These are phyloP conservation scores for Penicillium olsonii DNA, from an alignment of 2,329 filamentous ascomycete genomes.

Conservation along the genomic window DNA sequence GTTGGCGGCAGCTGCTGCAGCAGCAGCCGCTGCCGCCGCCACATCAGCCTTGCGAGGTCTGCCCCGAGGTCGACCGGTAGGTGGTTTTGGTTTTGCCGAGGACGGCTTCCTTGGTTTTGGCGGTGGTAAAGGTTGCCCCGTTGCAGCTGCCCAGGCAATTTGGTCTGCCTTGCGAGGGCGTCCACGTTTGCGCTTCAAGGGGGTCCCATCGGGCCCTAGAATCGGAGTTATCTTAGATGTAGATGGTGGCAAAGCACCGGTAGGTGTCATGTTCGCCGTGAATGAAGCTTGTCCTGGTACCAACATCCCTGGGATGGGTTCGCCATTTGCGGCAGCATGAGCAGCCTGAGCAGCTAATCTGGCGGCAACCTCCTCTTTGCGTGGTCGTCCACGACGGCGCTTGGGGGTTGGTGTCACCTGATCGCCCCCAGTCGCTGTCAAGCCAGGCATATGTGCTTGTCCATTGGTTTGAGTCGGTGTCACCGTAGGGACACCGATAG, in stretches of 20 bases:
- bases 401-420: slow-evolving; percentile 11
- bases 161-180: slow-evolving; percentile 34
- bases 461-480: slow-evolving; percentile 18
- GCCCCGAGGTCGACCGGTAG: slow-evolving; percentile 35
- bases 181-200: slow-evolving; percentile 32
- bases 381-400: slow-evolving; percentile 27
- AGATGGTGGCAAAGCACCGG: slow-evolving; percentile 8
- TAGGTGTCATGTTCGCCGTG: slow-evolving; percentile 21
- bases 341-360: slow-evolving; percentile 21
- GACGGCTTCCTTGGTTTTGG: slow-evolving; percentile 12
- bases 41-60: slow-evolving; percentile 38
- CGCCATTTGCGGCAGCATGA: slow-evolving; percentile 18
- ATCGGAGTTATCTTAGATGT: slow-evolving; percentile 14
- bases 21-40: slow-evolving; percentile 27
- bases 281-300: slow-evolving; percentile 26
- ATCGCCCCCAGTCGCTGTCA: slow-evolving; percentile 8
- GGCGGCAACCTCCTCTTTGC: slow-evolving; percentile 28
- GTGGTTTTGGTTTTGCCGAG: slow-evolving; percentile 22
- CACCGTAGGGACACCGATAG: slow-evolving; percentile 1
- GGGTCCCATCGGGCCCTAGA: slow-evolving; percentile 25
- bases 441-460: slow-evolving; percentile 9
- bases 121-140: slow-evolving; percentile 19
- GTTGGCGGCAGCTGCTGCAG: slow-evolving; percentile 24
- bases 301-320: slow-evolving; percentile 9
- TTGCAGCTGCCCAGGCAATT: slow-evolving; percentile 24